Evolutionary conservation across 108 stramenopile species (phyloP).

Genomic region (Aureococcus anophagefferens): DNA sequence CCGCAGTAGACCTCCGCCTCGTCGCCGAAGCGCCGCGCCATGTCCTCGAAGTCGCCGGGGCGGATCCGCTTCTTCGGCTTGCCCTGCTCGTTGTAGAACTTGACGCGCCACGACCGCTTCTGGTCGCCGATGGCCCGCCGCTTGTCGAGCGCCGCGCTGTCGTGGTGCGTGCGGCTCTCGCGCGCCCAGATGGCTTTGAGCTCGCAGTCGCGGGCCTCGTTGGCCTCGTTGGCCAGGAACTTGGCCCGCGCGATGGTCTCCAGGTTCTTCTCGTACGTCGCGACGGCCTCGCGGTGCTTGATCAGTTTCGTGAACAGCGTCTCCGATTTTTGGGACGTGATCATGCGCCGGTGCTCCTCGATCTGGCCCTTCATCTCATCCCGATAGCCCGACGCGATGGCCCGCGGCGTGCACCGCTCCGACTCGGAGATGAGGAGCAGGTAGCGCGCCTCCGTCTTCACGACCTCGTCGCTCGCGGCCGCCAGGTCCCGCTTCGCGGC

Average conservation of each 20-base stretch:
- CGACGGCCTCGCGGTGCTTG: too few relatives aligned
- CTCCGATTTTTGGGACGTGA: not conserved
- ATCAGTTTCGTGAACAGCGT: not conserved
- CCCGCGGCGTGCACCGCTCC: not conserved
- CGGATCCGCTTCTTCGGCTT: conserved; percentile 14
- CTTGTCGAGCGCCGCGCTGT: conserved; percentile 4
- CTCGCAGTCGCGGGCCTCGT: not conserved
- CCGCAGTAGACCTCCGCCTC: conserved; percentile 1
- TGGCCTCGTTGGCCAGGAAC: conserved; percentile 3
- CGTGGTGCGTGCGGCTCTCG: conserved; percentile 3
- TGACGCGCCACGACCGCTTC: conserved; percentile 10
- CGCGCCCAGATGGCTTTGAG: conserved; percentile 4
- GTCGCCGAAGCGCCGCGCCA: not conserved
- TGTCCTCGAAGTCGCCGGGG: conserved; percentile 1
- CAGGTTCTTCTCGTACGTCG: too few relatives aligned
- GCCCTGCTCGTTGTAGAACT: conserved; percentile 13
- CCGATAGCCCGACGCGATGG: not conserved
- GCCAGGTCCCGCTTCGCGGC: not conserved
- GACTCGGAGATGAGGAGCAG: not conserved
- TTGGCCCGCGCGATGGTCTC: too few relatives aligned
- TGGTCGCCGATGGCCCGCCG: conserved; percentile 14
- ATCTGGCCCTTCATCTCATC: not conserved
- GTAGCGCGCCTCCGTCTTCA: not conserved
- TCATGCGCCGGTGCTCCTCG: not conserved
- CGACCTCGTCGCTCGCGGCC: not conserved